Conservation (phyloP, 495 filamentous ascomycete genomes). For the Hyphodiscus hymeniophilus region DNA sequence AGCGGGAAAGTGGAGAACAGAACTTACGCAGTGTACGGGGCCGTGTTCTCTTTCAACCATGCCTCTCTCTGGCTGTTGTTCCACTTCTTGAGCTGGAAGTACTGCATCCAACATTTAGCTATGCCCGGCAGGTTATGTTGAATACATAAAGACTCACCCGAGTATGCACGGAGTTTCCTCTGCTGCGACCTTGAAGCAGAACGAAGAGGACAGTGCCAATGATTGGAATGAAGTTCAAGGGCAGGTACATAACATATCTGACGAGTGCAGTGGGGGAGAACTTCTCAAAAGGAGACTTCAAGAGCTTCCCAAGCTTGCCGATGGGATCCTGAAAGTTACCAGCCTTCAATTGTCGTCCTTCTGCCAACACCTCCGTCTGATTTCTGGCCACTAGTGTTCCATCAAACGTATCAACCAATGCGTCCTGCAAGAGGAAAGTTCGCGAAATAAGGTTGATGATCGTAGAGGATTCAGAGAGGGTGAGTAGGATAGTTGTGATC, state of each 20-base stretch:
- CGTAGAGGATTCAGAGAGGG: constrained; percentile 74
- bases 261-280: constrained; percentile 59
- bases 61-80: constrained; percentile 47
- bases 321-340: constrained; percentile 46
- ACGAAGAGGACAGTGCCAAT: constrained; percentile 79
- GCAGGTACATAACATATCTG: constrained; percentile 67
- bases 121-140: not conserved
- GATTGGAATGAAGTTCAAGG: constrained; percentile 84
- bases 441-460: constrained; percentile 67
- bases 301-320: constrained; percentile 61
- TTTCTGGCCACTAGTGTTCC: constrained; percentile 57
- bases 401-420: constrained; percentile 87
- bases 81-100: constrained; percentile 88
- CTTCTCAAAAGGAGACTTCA: constrained; percentile 59
- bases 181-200: constrained; percentile 54
- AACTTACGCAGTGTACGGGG: constrained; percentile 69
- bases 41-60: constrained; percentile 55
- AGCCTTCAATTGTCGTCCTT: constrained; percentile 62
- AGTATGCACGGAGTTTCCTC: constrained; percentile 28
- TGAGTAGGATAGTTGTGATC: constrained; percentile 65
- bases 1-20: constrained; percentile 1
- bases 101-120: constrained; percentile 30
- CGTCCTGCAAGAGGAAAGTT: constrained; percentile 69
- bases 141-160: constrained; percentile 14
- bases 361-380: constrained; percentile 50